These are phyloP conservation scores for Hypoxylon sp. DNA, from an alignment of 2,329 filamentous ascomycete genomes.

Conservation along the genomic window DNA sequence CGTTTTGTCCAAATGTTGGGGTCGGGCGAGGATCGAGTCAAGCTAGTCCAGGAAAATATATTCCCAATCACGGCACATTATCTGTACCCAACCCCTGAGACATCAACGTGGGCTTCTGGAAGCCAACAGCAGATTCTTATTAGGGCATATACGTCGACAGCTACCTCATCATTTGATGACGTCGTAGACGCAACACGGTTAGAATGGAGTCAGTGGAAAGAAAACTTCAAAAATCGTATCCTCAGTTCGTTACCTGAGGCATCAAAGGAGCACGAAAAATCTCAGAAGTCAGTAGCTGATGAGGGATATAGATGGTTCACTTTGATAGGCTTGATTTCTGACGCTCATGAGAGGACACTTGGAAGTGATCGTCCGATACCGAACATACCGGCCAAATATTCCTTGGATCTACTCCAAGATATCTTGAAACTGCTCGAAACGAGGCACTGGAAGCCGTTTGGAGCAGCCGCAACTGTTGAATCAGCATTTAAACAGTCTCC, in stretches of 20 bases:
- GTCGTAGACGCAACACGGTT: slow-evolving; percentile 65
- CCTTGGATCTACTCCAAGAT: slow-evolving; percentile 56
- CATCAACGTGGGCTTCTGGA: slow-evolving; percentile 56
- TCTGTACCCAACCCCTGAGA: slow-evolving; percentile 63
- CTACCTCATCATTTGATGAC: slow-evolving; percentile 59
- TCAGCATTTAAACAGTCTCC: slow-evolving; percentile 60
- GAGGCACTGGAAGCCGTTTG: slow-evolving; percentile 71
- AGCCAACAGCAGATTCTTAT: slow-evolving; percentile 59
- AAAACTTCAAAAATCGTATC: slow-evolving; percentile 75
- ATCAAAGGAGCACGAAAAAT: slow-evolving; percentile 80
- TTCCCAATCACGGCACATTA: slow-evolving; percentile 71
- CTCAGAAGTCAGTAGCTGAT: slow-evolving; percentile 77
- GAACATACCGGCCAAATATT: slow-evolving; percentile 51
- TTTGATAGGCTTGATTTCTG: slow-evolving; percentile 65
- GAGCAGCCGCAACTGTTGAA: slow-evolving; percentile 65
- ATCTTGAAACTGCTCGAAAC: slow-evolving; percentile 62
- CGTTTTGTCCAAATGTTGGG: slow-evolving; percentile 66
- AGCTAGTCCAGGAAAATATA: slow-evolving; percentile 65
- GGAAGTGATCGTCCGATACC: slow-evolving; percentile 49
- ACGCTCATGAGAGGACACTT: slow-evolving; percentile 52
- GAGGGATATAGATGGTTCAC: slow-evolving; percentile 78
- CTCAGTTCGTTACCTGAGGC: slow-evolving; percentile 85
- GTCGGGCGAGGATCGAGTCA: slow-evolving; percentile 61
- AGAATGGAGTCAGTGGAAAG: slow-evolving; percentile 75
- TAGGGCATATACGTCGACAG: slow-evolving; percentile 64